Evolutionary conservation across 352 stramenopile genomes (phyloP), one percentile per base, ranked within the genome.

Genomic region (Phytopythium vexans): DNA sequence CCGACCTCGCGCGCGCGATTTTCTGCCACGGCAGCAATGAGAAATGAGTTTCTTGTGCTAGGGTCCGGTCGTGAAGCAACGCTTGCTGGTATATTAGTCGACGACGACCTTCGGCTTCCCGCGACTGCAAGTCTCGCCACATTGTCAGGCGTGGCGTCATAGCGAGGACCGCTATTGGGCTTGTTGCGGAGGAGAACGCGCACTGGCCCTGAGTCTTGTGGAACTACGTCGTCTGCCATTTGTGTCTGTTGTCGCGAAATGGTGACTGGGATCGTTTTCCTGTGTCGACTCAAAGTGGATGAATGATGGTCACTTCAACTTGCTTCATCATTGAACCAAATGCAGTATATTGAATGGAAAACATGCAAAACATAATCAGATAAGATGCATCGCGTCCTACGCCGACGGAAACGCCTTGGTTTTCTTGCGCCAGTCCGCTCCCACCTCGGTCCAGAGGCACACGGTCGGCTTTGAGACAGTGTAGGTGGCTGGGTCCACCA

Each of bases 1-100:
- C 78, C 78, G 15, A 89, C 81, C 57, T 87, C 78, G 32, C 78
- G 58, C 4, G 74, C 70, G 1, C 75, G 64, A 32, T 80, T 89
- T 33, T 89, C 78, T 0, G 78, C 67, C 34, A 89, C 76, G 0
- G 73, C 74, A 41, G 60, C 65, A 45, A 89, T 87, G 35, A 89
- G 54, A 49, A 86, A 86, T 2, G 78, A 86, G 4, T 56, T 39
- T 11, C 16, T 46, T 62, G 31, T 47, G 35, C 11, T 62, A 39
- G 8, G 54, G 43, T 16, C 62, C 49, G 15, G 44, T 43, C 14
- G 45, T 12, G 64, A 66, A 8, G 60, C 47, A 42, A 68, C 58
- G 51, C 60, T 67, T 14, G 51, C 59, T 4, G 49, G 47, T 14
- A 67, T 55, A n/a, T n/a, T n/a, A 41, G 53, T 58, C 8, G 49